Conservation (phyloP, 441 rosid species). For the Mallotus repandus region DNA sequence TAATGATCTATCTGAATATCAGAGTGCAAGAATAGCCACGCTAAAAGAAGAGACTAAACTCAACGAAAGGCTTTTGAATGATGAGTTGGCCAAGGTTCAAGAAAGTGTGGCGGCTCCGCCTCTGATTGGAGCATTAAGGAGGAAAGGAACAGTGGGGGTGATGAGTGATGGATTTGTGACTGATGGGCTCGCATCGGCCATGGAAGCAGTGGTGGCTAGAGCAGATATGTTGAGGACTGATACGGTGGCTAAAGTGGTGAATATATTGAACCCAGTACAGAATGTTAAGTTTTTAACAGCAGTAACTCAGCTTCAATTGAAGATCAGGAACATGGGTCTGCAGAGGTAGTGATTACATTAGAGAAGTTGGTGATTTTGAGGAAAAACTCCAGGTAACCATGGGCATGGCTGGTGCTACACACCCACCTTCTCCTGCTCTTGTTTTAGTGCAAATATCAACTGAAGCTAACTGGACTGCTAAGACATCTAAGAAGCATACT, state of each 20-base stretch:
- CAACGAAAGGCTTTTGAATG: slow-evolving; percentile 36
- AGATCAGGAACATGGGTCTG: slow-evolving; percentile 33
- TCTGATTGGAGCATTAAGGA: slow-evolving; percentile 26
- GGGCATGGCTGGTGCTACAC: no score
- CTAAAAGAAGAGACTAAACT: slow-evolving; percentile 29
- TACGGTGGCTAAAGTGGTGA: slow-evolving; percentile 30
- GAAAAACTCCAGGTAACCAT: no score
- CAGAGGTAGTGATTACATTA: neutral
- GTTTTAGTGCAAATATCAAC: no score
- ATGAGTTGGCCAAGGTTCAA: slow-evolving; percentile 47
- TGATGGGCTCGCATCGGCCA: slow-evolving; percentile 15
- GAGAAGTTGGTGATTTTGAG: no score
- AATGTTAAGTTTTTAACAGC: slow-evolving; percentile 36
- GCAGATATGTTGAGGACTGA: slow-evolving; percentile 43
- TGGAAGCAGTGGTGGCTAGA: slow-evolving; percentile 34
- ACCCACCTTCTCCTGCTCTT: no score
- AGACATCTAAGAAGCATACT: no score
- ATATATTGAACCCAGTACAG: slow-evolving; percentile 43
- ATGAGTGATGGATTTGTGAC: slow-evolving; percentile 8
- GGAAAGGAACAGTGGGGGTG: neutral
- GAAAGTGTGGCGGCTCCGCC: slow-evolving; percentile 46
- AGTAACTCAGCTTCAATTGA: slow-evolving; percentile 30
- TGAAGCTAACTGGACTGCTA: no score
- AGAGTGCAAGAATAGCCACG: slow-evolving; percentile 23
- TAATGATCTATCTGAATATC: slow-evolving; percentile 36